Evolutionary conservation across 176 grass and related monocot genomes (phyloP), one percentile per base, ranked within the genome.

Genomic region (Elaeis guineensis): DNA sequence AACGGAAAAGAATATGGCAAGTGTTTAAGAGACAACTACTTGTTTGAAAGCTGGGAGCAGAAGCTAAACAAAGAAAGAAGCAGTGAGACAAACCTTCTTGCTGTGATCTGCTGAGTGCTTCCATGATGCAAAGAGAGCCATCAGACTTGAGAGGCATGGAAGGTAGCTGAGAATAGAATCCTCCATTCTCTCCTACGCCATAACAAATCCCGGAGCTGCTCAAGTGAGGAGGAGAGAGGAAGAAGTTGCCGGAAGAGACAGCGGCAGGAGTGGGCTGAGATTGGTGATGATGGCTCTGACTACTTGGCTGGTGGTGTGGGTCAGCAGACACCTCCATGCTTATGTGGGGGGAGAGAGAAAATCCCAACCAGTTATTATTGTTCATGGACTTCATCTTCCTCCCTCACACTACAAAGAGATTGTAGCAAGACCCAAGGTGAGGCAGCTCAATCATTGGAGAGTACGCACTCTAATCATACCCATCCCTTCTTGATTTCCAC

Each of bases 71-170:
- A 70, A 74, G 14, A 24, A 23, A 49, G 16, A 44, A 44, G 35
- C 35, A 44, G 14, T 44, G 11, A 44, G 4, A 69, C 56, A 67
- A 25, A 89, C 80, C 80, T 50, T 90, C 72, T 63, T 97, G 75
- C 16, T 89, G 84, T 66, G 76, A 76, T 17, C 79, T 68, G 17
- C 56, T 69, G 67, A 97, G 70, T 1, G 84, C 84, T 57, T 97
- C 94, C 77, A 76, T 74, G 67, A 93, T 55, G 79, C 82, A 89
- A 61, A 98, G 88, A 52, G 94, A 93, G 4, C 94, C 88, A 17
- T 98, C 89, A 19, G 94, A 86, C 72, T 77, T 85, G 67, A 92
- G 81, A 18, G 93, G 93, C 79, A 98, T 76, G 35, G 84, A 73
- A 26, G 87, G 76, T 59, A 98, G 55, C 57, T 81, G 81, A 54